These are phyloP conservation scores for Colletotrichum shisoi DNA, from an alignment of 2,329 filamentous ascomycete genomes.

Conservation along the genomic window DNA sequence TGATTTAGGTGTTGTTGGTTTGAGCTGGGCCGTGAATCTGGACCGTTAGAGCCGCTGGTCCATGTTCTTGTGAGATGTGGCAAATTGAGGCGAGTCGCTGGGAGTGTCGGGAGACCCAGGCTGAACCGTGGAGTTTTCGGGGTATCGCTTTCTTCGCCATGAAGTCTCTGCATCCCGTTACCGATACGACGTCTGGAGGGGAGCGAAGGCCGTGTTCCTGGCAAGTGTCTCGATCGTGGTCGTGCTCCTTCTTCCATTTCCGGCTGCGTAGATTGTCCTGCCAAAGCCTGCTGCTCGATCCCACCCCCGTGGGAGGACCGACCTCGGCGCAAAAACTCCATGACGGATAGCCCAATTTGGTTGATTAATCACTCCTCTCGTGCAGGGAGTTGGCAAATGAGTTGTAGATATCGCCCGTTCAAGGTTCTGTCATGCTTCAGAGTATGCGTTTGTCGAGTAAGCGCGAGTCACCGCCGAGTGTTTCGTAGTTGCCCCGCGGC, in stretches of 20 bases:
- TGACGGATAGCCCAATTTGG: neutral
- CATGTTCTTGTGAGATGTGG: slow-evolving; percentile 53
- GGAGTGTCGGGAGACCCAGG: slow-evolving; percentile 50
- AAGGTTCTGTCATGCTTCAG: slow-evolving; percentile 29
- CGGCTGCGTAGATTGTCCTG: slow-evolving; percentile 28
- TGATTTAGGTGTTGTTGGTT: slow-evolving; percentile 41
- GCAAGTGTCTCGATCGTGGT: slow-evolving; percentile 20
- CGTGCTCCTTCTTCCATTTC: slow-evolving; percentile 34
- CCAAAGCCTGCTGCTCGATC: slow-evolving; percentile 32
- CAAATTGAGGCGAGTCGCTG: slow-evolving; percentile 53
- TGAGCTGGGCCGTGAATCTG: slow-evolving; percentile 21
- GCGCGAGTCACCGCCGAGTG: slow-evolving; percentile 12
- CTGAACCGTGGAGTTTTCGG: slow-evolving; percentile 59
- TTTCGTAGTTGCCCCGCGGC: slow-evolving; percentile 20
- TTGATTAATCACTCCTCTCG: neutral
- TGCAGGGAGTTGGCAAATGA: neutral
- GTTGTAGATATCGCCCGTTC: slow-evolving; percentile 17
- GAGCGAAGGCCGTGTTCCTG: slow-evolving; percentile 22
- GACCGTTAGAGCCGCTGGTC: slow-evolving; percentile 49
- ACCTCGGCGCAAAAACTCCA: slow-evolving; percentile 35
- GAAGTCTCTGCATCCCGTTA: slow-evolving; percentile 27
- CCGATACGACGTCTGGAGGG: slow-evolving; percentile 15
- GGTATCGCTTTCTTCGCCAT: slow-evolving; percentile 48
- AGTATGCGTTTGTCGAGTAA: neutral
- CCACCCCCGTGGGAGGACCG: slow-evolving; percentile 15